Base-by-base conservation (phyloP, 805 yeast genomes). In the Metschnikowia proteae region DNA sequence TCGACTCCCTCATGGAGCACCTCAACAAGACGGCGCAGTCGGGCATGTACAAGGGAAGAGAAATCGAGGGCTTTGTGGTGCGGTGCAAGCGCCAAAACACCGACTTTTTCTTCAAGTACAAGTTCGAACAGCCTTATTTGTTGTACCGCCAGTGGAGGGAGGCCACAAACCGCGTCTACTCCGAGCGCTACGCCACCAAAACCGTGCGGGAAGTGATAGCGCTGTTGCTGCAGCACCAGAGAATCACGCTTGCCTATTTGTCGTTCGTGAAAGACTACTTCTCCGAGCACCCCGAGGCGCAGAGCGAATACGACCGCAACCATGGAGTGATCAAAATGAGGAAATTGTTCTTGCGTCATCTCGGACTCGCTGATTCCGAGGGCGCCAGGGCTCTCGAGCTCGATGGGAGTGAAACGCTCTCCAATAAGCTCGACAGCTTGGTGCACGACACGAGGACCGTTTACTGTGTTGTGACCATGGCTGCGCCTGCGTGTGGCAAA, bases 401-500 rank as follows among this genome's bases (percentile, higher is more conserved):
- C 40, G 83, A 79, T 68, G 64, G 64, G 42, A 57, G 65, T 32
- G 50, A 41, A 5, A 34, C 65, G 60, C 32, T 55, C 25, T 52
- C 62, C 49, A 57, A 50, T 35, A 40, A 43, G 50, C 42, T 51
- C 46, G 38, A 36, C 43, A 51, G 37, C 31, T 43, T 43, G 40
- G 59, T 36, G 52, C 52, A 40, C 48, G 31, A 65, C 1, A 70
- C 74, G 3, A 43, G 35, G n/a, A 43, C 51, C n/a, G 50, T 46
- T 2, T 87, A 81, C 61, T 78, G 88, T 0, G 57, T 94, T 1
- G 78, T 90, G 1, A 91, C 98, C 0, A 81, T 91, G 7, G 91
- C 97, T 0, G 88, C 96, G 0, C 80, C 92, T 45, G 98, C 97
- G 0, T 88, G 97, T 66, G 99, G 99, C 5, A 94, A 94, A 60